Evolutionary conservation across 2,329 filamentous ascomycete species (phyloP).

Genomic region (Magnaporthales sp.): DNA sequence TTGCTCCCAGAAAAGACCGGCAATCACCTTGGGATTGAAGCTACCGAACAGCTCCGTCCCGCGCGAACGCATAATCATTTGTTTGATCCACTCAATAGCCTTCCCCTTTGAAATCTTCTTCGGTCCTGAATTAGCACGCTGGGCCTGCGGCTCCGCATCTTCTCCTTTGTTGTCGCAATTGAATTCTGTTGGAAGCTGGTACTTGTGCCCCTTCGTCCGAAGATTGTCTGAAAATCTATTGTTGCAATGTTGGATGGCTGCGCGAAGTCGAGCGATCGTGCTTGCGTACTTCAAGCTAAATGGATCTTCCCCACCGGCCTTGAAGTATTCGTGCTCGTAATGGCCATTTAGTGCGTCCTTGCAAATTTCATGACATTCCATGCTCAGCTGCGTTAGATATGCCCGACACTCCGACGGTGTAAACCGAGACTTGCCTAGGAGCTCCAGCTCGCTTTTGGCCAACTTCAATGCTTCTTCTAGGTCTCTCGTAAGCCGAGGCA

Average conservation of each 20-base stretch:
- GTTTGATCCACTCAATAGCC: conserved; percentile 14
- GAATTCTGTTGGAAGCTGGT: not conserved
- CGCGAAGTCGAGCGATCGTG: not conserved
- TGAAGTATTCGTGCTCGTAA: not conserved
- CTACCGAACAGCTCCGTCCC: conserved; percentile 26
- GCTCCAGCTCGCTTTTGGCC: conserved; percentile 27
- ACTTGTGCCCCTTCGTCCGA: conserved; percentile 1
- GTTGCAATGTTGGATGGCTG: not conserved
- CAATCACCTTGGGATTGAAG: conserved; percentile 24
- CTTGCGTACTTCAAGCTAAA: not conserved
- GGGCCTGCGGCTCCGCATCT: not conserved
- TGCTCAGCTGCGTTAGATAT: not conserved
- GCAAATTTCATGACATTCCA: not conserved
- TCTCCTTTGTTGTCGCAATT: not conserved
- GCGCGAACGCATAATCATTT: conserved; percentile 16
- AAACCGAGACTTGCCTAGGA: conserved; percentile 20
- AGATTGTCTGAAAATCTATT: not conserved
- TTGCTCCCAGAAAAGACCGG: conserved; percentile 23
- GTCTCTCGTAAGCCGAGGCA: conserved; percentile 35
- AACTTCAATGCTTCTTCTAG: conserved; percentile 26
- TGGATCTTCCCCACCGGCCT: not conserved
- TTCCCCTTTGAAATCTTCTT: conserved; percentile 6
- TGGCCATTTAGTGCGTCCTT: not conserved
- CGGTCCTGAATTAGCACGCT: not conserved
- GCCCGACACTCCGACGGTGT: not conserved